Evolutionary conservation across 305 asterid genomes (phyloP).

Genomic region (Fraxinus velutina): DNA sequence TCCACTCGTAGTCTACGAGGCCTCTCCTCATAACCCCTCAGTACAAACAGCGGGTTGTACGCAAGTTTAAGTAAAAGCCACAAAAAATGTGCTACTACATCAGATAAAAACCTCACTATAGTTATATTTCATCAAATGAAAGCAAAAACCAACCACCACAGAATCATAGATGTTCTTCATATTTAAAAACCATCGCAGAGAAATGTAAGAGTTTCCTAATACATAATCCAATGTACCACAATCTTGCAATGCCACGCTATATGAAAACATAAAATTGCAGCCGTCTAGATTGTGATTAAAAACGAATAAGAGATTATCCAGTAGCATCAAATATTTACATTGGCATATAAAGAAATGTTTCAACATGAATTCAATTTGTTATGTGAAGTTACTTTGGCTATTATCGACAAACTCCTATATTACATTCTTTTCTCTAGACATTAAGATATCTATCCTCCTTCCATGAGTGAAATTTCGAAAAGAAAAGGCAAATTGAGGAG

Average conservation of each 20-base stretch:
- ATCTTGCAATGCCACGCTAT: not conserved
- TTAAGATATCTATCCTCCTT: constrained; percentile 18
- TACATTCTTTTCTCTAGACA: constrained; percentile 10
- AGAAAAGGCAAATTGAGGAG: constrained; percentile 3
- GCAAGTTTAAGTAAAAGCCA: not conserved
- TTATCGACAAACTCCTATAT: constrained; percentile 27
- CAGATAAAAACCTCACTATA: not conserved
- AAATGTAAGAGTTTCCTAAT: not conserved
- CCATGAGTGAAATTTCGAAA: not conserved
- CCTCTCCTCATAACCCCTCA: not conserved
- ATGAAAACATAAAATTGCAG: not conserved
- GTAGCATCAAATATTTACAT: not conserved
- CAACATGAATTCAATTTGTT: not conserved
- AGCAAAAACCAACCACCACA: not conserved
- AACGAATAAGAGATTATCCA: not conserved
- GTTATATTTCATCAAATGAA: not conserved
- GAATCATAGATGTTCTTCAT: not conserved
- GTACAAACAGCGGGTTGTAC: not conserved
- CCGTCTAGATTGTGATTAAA: not conserved
- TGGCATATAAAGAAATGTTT: not conserved
- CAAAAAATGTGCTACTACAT: not conserved
- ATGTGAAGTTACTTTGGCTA: not conserved
- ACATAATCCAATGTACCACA: not conserved
- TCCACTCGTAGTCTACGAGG: no score
- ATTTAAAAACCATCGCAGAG: not conserved